Evolutionary conservation across 129 eudicot species (phyloP), one percentile per base, ranked within the genome.

Genomic region (Helichrysum umbraculigerum): DNA sequence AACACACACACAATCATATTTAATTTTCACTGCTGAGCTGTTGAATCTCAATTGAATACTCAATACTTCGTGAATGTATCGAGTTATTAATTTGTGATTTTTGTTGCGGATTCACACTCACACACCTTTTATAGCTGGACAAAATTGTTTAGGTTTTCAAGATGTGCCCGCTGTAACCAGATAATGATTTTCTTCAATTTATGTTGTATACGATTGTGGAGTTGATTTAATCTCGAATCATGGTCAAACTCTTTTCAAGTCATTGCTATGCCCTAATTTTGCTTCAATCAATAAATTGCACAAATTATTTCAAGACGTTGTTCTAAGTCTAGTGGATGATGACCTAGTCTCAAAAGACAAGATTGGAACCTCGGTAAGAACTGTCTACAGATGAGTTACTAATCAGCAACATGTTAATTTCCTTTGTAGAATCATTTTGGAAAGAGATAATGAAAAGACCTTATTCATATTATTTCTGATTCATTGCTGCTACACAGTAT

Each of bases 231-330:
- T 10, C 11, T 58, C 64, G 11, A 20, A 20, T 20, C 22, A 11
- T 47, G 4, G 62, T 17, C 17, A 3, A 4, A 2, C 11, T 6
- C 3, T 0, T 4, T 30, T 11, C 68, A 14, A 11, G 17, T 25
- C 34, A 32, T 32, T 32, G 34, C 1, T 3, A 56, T 62, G 39
- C 35, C 37, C 8, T 63, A 30, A 21, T 30, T 62, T 28, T 62
- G 2, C 6, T 29, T 28, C 6, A 62, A 6, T 28, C 10, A 25
- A 62, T 62, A 22, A 25, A 4, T 25, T 62, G n/a, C 7, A 29
- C 9, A 62, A 62, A 14, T 29, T 15, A 32, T 32, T 32, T 32
- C 90, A 93, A 79, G 98, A 93, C 70, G 97, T 93, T 78, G 68
- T 90, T 73, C 97, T 90, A 73, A 86, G 87, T 82, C 83, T 90